A percentile compares a stretch with the other conserved stretches of the same genome.
phyloP scores from a whole-genome alignment of 2,329 filamentous ascomycete genomes.

The Paracoccidioides lutzii region DNA sequence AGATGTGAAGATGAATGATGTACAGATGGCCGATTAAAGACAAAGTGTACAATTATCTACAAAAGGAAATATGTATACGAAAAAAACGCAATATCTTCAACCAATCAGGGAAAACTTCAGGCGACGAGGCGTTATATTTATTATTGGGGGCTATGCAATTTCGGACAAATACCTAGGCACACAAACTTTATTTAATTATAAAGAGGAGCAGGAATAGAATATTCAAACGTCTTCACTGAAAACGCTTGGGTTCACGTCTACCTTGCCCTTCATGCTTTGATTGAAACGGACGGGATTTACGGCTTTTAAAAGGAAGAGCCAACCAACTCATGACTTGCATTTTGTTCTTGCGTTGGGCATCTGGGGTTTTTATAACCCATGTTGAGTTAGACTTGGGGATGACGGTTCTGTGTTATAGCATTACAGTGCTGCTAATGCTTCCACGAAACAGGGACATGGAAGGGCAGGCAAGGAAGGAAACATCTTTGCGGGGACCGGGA shows the following conservation, averaged over 20 bases:
- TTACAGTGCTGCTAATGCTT: too few relatives aligned
- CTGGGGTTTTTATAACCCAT: too few relatives aligned
- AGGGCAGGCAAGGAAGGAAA: too few relatives aligned
- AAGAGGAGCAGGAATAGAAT: background rate
- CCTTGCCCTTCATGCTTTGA: background rate
- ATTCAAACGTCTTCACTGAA: background rate
- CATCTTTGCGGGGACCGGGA: too few relatives aligned
- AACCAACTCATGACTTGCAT: too few relatives aligned
- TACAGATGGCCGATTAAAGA: slow-evolving; percentile 19
- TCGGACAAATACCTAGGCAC: background rate
- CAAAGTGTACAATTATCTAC: background rate
- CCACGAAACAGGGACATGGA: too few relatives aligned
- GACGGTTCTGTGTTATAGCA: too few relatives aligned
- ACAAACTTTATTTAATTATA: background rate
- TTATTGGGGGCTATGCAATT: background rate
- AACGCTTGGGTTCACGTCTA: background rate
- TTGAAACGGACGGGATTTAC: background rate
- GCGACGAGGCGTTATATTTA: background rate
- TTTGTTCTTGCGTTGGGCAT: too few relatives aligned
- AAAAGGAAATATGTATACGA: background rate
- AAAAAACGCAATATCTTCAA: background rate
- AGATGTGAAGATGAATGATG: slow-evolving; percentile 36
- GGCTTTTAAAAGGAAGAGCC: background rate
- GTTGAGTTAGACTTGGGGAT: too few relatives aligned
- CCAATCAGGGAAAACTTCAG: background rate